Conservation (phyloP, 2,329 filamentous ascomycete species). For the Cryoendolithus antarcticus region DNA sequence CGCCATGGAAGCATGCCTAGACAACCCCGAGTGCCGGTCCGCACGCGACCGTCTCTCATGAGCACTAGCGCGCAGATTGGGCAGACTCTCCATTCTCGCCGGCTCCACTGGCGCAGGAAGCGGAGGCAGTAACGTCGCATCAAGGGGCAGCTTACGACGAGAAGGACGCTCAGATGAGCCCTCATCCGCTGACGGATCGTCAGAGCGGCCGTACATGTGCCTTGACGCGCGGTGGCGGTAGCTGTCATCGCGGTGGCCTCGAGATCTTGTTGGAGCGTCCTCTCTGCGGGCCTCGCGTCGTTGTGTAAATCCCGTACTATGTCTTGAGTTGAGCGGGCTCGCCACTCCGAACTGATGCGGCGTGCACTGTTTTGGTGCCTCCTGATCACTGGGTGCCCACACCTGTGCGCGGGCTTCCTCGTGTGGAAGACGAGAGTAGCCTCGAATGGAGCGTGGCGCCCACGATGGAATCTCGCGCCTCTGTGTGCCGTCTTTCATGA, state of each 20-base stretch:
- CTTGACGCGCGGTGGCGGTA: too few relatives aligned
- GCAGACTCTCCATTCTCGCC: conserved; percentile 3
- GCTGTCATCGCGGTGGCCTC: too few relatives aligned
- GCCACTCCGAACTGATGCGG: too few relatives aligned
- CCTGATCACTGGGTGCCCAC: neutral
- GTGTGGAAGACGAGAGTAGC: neutral
- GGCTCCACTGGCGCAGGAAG: conserved; percentile 3
- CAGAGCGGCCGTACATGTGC: too few relatives aligned
- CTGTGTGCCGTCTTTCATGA: neutral
- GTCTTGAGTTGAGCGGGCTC: too few relatives aligned
- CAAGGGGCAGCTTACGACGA: conserved; percentile 2
- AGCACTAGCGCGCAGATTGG: conserved; percentile 4
- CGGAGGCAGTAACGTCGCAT: conserved; percentile 2
- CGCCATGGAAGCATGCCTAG: conserved; percentile 5
- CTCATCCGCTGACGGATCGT: too few relatives aligned
- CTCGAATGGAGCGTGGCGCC: conserved; percentile 1
- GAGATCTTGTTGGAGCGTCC: too few relatives aligned
- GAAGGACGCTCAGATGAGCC: too few relatives aligned
- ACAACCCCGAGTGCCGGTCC: conserved; percentile 1
- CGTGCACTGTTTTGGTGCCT: too few relatives aligned
- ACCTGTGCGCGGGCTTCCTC: conserved; percentile 1
- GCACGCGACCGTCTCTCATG: neutral
- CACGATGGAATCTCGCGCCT: neutral
- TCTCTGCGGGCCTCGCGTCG: too few relatives aligned
- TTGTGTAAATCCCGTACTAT: too few relatives aligned